Conservation (phyloP, 129 eudicot species). For the Ambrosia trifida region DNA sequence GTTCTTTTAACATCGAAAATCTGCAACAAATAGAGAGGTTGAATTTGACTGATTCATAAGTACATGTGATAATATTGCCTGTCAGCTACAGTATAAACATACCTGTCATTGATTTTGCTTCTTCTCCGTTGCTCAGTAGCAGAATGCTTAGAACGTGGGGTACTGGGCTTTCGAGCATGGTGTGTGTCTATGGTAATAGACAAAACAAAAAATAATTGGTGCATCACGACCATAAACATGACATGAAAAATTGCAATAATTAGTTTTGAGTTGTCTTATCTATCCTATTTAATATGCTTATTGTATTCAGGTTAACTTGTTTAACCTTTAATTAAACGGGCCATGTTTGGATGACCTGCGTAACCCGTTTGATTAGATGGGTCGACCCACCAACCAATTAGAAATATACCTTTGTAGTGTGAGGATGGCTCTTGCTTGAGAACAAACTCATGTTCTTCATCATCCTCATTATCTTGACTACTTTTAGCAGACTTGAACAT, state of each 20-base stretch:
- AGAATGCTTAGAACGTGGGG: slow-evolving; percentile 94
- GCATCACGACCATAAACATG: too few species aligned
- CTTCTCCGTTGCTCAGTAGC: slow-evolving; percentile 98
- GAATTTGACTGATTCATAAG: neutral
- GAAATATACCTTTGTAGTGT: slow-evolving; percentile 53
- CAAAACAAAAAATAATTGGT: slow-evolving; percentile 31
- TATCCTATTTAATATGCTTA: too few species aligned
- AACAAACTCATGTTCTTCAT: slow-evolving; percentile 63
- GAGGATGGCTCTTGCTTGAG: slow-evolving; percentile 70
- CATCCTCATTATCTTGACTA: slow-evolving; percentile 66
- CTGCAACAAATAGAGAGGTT: slow-evolving; percentile 39
- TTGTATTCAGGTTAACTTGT: too few species aligned
- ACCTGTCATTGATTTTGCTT: slow-evolving; percentile 98
- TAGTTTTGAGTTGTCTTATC: too few species aligned
- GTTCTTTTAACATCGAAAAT: slow-evolving; percentile 80
- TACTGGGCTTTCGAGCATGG: slow-evolving; percentile 83
- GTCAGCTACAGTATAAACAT: slow-evolving; percentile 24
- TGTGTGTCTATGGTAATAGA: slow-evolving; percentile 64
- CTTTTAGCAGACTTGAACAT: slow-evolving; percentile 72
- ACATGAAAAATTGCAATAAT: too few species aligned
- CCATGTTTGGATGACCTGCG: too few species aligned
- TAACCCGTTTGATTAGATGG: too few species aligned
- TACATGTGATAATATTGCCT: neutral
- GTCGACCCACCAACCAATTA: neutral
- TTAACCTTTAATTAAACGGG: too few species aligned